Conservation (phyloP, 2,329 filamentous ascomycete genomes). For the Plectosphaerella plurivora region DNA sequence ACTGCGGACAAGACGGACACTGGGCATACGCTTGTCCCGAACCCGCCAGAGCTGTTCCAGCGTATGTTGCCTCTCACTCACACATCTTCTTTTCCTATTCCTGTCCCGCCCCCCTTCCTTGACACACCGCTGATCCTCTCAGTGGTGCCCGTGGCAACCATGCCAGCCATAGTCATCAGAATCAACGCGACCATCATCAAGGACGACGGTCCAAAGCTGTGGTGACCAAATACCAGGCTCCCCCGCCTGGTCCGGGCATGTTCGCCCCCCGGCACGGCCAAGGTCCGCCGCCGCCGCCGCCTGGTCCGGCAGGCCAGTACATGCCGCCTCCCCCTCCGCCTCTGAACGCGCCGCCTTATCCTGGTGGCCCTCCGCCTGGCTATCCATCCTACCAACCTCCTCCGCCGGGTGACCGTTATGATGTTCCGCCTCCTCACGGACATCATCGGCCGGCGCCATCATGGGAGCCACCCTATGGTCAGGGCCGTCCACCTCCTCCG, state of each 20-base stretch:
- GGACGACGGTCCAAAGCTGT: neutral
- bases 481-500: neutral
- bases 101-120: no score
- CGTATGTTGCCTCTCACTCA: constrained; percentile 34
- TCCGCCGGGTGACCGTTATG: constrained; percentile 3
- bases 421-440: neutral
- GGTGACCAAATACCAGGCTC: neutral
- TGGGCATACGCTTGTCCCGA: constrained; percentile 51
- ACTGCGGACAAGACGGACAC: constrained; percentile 46
- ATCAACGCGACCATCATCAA: neutral
- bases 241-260: neutral
- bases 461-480: neutral
- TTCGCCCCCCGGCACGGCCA: neutral
- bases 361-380: neutral
- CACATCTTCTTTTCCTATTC: no score
- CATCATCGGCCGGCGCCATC: neutral
- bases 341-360: constrained; percentile 2
- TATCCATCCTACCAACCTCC: constrained; percentile 4
- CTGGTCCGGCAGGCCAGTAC: constrained; percentile 5
- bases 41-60: constrained; percentile 40
- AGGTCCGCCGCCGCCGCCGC: constrained; percentile 5
- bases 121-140: no score
- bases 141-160: no score
- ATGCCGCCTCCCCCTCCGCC: constrained; percentile 4
- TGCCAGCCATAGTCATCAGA: no score